Percentiles rank a stretch among this genome's conserved stretches.
These are phyloP conservation scores for Iris pallida DNA, from an alignment of 116 monocot species.

Conservation along the genomic window DNA sequence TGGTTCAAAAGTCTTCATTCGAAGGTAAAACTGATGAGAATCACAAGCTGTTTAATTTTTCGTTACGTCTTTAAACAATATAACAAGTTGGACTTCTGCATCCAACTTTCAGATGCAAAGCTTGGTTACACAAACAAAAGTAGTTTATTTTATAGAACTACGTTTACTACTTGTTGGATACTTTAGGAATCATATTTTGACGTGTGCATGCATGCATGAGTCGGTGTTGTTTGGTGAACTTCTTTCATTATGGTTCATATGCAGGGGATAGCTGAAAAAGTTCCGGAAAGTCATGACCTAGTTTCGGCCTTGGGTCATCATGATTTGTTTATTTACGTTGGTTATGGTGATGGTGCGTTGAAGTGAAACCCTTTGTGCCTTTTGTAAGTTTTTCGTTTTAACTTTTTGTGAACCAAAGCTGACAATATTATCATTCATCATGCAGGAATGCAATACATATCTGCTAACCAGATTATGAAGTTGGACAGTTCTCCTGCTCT, in stretches of 20 bases:
- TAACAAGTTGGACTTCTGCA: neutral
- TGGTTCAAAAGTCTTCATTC: too few species aligned
- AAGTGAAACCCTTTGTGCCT: neutral
- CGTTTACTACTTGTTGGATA: too few species aligned
- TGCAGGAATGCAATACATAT: conserved; percentile 73
- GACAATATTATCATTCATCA: neutral
- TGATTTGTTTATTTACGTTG: conserved; percentile 88
- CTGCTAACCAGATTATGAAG: conserved; percentile 41
- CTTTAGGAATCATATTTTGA: neutral
- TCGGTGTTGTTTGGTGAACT: neutral
- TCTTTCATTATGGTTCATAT: neutral
- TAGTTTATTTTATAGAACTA: neutral
- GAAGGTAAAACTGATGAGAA: conserved; percentile 42
- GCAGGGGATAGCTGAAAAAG: conserved; percentile 69
- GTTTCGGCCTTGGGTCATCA: conserved; percentile 52
- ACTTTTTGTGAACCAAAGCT: neutral
- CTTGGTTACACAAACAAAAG: neutral
- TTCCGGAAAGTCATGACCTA: conserved; percentile 59
- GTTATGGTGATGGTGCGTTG: conserved; percentile 83
- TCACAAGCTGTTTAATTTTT: neutral
- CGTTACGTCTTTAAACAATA: neutral
- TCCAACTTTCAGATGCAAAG: neutral
- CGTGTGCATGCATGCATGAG: neutral
- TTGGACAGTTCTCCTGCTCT: conserved; percentile 58
- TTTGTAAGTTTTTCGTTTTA: neutral